These are phyloP conservation scores for Cicer bijugum DNA, from an alignment of 306 rosid species.

Conservation along the genomic window DNA sequence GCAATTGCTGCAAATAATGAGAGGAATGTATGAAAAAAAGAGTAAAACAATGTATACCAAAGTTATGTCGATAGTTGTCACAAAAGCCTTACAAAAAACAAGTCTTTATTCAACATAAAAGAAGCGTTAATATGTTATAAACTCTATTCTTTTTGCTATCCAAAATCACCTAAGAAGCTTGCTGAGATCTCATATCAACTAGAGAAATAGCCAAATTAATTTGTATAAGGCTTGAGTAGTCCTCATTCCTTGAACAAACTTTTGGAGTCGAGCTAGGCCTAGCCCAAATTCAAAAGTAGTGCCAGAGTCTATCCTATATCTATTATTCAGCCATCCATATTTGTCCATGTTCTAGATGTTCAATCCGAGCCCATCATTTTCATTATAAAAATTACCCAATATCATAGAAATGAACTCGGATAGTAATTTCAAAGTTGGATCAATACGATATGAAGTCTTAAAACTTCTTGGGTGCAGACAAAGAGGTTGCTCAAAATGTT, in stretches of 20 bases:
- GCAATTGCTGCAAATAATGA: constrained; percentile 79
- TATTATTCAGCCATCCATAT: not conserved
- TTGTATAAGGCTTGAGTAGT: not conserved
- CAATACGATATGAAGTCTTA: constrained; percentile 28
- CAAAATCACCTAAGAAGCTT: constrained; percentile 15
- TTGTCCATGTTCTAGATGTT: not conserved
- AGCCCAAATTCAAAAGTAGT: not conserved
- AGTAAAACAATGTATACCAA: constrained; percentile 10
- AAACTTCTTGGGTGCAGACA: constrained; percentile 6
- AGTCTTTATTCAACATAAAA: constrained; percentile 29
- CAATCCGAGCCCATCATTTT: constrained; percentile 4
- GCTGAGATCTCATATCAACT: not conserved
- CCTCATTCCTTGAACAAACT: not conserved
- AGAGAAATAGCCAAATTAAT: not conserved
- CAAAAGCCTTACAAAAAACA: constrained; percentile 11
- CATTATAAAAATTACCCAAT: not conserved
- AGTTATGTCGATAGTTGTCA: constrained; percentile 15
- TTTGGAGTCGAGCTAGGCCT: not conserved
- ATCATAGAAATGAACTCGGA: not conserved
- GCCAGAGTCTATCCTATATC: not conserved
- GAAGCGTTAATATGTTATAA: constrained; percentile 27
- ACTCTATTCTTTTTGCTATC: constrained; percentile 9
- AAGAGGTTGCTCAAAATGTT: constrained; percentile 20
- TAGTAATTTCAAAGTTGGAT: constrained; percentile 9
- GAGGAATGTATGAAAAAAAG: constrained; percentile 20